These are phyloP conservation scores for Chaetoscypha palmicola DNA, from an alignment of 2,329 filamentous ascomycete species.

Conservation along the genomic window DNA sequence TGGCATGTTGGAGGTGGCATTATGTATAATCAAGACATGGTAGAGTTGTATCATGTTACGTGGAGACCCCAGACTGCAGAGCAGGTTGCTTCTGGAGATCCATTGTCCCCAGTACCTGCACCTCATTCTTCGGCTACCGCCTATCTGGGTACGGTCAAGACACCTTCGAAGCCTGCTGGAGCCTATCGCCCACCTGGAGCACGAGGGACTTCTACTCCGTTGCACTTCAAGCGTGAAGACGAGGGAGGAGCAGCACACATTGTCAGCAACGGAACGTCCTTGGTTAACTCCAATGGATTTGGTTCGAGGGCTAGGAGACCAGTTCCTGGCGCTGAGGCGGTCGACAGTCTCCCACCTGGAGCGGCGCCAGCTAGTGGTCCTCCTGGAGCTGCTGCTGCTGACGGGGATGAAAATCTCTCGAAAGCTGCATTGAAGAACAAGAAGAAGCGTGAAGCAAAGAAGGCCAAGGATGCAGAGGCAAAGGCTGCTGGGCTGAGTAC, in stretches of 20 bases:
- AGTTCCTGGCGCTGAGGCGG: conserved; percentile 79
- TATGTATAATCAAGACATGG: conserved; percentile 95
- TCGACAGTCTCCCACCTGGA: conserved; percentile 58
- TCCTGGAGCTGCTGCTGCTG: conserved; percentile 41
- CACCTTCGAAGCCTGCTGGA: conserved; percentile 92
- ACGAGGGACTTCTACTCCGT: conserved; percentile 76
- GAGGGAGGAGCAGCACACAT: conserved; percentile 87
- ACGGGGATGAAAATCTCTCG: conserved; percentile 63
- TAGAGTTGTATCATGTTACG: conserved; percentile 81
- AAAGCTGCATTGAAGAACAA: conserved; percentile 93
- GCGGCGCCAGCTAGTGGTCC: conserved; percentile 60
- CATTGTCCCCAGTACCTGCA: conserved; percentile 64
- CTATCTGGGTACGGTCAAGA: conserved; percentile 82
- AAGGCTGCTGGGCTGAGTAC: conserved; percentile 41
- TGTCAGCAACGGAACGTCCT: conserved; percentile 68
- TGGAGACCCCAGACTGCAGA: conserved; percentile 73
- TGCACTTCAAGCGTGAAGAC: conserved; percentile 96
- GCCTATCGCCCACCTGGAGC: conserved; percentile 94
- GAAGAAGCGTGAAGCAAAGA: conserved; percentile 95
- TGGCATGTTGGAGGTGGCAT: conserved; percentile 86
- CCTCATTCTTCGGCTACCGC: conserved; percentile 77
- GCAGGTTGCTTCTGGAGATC: conserved; percentile 57
- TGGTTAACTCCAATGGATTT: conserved; percentile 67
- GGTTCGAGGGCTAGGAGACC: conserved; percentile 59
- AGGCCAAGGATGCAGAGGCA: conserved; percentile 71